These are phyloP conservation scores for Mycena pura DNA, from an alignment of 768 basidiomycete species.

Conservation along the genomic window DNA sequence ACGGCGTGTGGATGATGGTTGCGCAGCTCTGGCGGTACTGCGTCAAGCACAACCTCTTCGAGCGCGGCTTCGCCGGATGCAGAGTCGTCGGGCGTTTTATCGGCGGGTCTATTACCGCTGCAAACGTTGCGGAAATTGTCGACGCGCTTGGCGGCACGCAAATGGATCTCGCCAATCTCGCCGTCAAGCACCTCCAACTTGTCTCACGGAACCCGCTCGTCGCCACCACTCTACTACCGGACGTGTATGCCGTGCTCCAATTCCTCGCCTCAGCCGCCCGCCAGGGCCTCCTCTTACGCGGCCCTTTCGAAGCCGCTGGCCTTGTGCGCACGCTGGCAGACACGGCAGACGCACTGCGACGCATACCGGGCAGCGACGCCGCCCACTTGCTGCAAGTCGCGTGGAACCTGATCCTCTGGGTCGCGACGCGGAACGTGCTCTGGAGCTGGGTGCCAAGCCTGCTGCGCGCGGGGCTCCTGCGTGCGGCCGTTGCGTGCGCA, in stretches of 20 bases:
- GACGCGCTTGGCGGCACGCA: not conserved
- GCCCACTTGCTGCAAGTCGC: not conserved
- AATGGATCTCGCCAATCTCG: not conserved
- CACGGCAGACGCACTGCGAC: not conserved
- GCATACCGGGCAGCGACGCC: not conserved
- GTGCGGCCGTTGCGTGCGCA: not conserved
- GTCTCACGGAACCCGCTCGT: not conserved
- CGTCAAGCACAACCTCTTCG: not conserved
- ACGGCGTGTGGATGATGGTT: constrained; percentile 10
- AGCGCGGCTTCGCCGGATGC: not conserved
- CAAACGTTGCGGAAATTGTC: not conserved
- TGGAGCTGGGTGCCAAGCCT: not conserved
- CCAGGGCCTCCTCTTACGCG: not conserved
- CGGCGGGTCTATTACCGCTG: not conserved
- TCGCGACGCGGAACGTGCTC: not conserved
- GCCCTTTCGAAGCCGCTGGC: not conserved
- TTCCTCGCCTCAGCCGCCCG: not conserved
- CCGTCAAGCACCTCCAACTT: not conserved
- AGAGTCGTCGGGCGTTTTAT: not conserved
- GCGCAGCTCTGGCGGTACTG: not conserved
- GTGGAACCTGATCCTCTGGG: constrained; percentile 2
- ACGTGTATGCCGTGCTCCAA: not conserved
- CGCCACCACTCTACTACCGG: not conserved
- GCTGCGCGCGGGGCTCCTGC: not conserved
- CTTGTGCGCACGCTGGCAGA: not conserved